Percentiles rank a stretch among this genome's conserved stretches.
Conservation (phyloP, 2,329 filamentous ascomycete genomes). For the Talaromyces amestolkiae region DNA sequence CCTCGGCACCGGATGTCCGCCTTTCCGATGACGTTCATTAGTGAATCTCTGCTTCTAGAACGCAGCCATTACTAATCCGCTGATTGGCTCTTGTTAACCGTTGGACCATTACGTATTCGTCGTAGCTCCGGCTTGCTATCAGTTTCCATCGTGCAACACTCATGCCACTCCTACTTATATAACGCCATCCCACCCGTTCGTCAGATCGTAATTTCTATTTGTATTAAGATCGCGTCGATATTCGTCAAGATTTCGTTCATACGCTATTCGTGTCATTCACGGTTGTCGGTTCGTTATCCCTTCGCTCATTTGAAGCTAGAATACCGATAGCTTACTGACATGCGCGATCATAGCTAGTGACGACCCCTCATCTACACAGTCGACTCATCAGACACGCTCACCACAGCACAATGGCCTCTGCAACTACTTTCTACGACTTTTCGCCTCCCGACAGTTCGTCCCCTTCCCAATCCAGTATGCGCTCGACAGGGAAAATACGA, state of each 20-base stretch:
- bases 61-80: not conserved
- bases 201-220: not conserved
- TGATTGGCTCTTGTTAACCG: not conserved
- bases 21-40: not conserved
- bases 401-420: slow-evolving; percentile 52
- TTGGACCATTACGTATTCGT: not conserved
- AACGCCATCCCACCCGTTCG: not conserved
- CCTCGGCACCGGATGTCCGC: not conserved
- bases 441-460: slow-evolving; percentile 55
- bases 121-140: not conserved
- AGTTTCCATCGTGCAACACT: not conserved
- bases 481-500: no score
- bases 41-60: not conserved
- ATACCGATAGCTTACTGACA: not conserved
- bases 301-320: not conserved
- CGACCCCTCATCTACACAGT: slow-evolving; percentile 5
- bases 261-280: not conserved
- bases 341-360: not conserved
- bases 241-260: slow-evolving; percentile 9
- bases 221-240: not conserved
- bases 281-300: slow-evolving; percentile 1
- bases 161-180: not conserved
- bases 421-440: slow-evolving; percentile 60
- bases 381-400: not conserved
- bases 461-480: slow-evolving; percentile 5